A percentile compares a stretch with the other conserved stretches of the same genome.
phyloP scores from a whole-genome alignment of 805 yeast genomes.

The Candida patagonica region DNA sequence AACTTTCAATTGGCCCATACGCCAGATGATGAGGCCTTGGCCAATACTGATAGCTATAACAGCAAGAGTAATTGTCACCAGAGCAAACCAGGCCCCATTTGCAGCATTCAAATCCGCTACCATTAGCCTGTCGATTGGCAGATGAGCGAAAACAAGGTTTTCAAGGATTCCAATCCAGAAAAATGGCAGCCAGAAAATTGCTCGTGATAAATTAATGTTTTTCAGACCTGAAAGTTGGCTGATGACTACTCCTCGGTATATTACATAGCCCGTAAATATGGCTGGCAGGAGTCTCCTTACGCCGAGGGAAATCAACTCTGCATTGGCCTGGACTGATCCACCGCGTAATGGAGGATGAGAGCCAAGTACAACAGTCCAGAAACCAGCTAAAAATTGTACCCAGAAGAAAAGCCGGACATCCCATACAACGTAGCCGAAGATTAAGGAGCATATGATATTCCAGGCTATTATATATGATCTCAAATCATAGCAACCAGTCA shows the following conservation, averaged over 20 bases:
- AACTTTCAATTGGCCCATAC: conserved; percentile 43
- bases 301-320: conserved; percentile 59
- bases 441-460: conserved; percentile 52
- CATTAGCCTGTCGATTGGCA: conserved; percentile 82
- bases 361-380: conserved; percentile 72
- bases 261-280: conserved; percentile 56
- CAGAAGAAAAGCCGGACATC: conserved; percentile 51
- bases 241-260: conserved; percentile 39
- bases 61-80: conserved; percentile 38
- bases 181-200: conserved; percentile 62
- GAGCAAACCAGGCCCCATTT: conserved; percentile 68
- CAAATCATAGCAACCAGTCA: conserved; percentile 60
- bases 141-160: conserved; percentile 77
- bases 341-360: conserved; percentile 59
- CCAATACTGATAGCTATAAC: conserved; percentile 49
- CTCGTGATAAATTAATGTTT: conserved; percentile 27
- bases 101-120: conserved; percentile 58
- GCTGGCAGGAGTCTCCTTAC: conserved; percentile 69
- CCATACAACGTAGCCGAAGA: conserved; percentile 36
- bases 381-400: conserved; percentile 55
- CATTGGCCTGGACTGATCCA: conserved; percentile 44
- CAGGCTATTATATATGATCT: conserved; percentile 45
- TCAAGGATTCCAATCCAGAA: conserved; percentile 82
- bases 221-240: conserved; percentile 18
- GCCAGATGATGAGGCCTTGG: conserved; percentile 78